Conservation (phyloP, 495 filamentous ascomycete genomes). For the Penicillium argentinense region DNA sequence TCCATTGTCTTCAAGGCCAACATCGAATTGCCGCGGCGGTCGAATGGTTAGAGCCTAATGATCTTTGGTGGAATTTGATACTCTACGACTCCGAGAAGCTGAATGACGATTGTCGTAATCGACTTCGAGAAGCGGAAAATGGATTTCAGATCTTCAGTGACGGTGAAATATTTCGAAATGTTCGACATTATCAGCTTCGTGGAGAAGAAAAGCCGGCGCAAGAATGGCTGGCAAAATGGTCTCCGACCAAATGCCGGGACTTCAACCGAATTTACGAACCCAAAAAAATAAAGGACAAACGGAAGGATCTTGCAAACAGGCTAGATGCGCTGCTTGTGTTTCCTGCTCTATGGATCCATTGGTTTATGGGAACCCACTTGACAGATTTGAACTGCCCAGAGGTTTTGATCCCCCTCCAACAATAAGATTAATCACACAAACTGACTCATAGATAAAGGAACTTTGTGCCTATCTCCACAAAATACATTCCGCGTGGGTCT, state of each 20-base stretch:
- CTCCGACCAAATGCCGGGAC: constrained; percentile 11
- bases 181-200: constrained; percentile 8
- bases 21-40: constrained; percentile 9
- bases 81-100: constrained; percentile 11
- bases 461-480: neutral
- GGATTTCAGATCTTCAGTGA: constrained; percentile 5
- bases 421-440: neutral
- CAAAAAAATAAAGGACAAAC: neutral
- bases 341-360: constrained; percentile 5
- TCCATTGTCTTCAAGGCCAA: constrained; percentile 7
- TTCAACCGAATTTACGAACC: constrained; percentile 8
- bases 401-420: neutral
- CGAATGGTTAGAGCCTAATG: constrained; percentile 7
- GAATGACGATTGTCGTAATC: neutral
- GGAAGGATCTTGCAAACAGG: neutral
- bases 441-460: constrained; percentile 7
- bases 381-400: constrained; percentile 4
- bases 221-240: constrained; percentile 15
- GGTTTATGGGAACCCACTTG: constrained; percentile 12
- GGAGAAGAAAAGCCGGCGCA: constrained; percentile 3
- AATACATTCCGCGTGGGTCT: constrained; percentile 2
- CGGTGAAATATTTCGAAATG: constrained; percentile 14
- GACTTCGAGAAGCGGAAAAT: constrained; percentile 4
- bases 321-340: constrained; percentile 13
- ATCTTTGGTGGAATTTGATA: constrained; percentile 11